These are phyloP conservation scores for Pseudogymnoascus sp. DNA, from an alignment of 2,329 filamentous ascomycete genomes.

Conservation along the genomic window DNA sequence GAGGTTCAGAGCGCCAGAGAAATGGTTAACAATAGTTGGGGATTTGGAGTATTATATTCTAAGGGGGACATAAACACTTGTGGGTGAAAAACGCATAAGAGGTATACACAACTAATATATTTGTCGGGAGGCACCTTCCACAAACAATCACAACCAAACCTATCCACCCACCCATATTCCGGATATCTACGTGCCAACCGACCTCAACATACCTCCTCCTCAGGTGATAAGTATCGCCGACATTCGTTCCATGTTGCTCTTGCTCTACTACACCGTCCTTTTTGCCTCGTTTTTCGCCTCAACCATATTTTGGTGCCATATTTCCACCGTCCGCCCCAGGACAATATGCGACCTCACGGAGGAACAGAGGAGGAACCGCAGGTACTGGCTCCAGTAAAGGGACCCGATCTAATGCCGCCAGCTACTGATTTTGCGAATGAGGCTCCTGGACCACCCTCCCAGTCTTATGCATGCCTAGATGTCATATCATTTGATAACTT, in stretches of 20 bases:
- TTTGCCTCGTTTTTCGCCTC: background rate
- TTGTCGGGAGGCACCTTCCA: slow-evolving; percentile 1
- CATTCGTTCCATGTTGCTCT: slow-evolving; percentile 5
- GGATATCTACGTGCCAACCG: background rate
- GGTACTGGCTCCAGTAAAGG: background rate
- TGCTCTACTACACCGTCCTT: background rate
- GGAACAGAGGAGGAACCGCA: background rate
- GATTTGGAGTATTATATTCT: background rate
- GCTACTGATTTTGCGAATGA: background rate
- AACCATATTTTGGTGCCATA: slow-evolving; percentile 1
- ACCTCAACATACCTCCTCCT: background rate
- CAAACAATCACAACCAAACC: background rate
- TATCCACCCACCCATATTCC: background rate
- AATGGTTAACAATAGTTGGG: background rate
- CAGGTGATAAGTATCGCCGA: background rate
- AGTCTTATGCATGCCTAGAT: background rate
- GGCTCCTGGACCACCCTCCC: background rate
- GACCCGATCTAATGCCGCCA: background rate
- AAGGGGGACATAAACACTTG: background rate
- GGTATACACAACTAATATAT: background rate
- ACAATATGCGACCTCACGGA: slow-evolving; percentile 1
- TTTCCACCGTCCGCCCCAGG: background rate
- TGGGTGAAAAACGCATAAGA: background rate
- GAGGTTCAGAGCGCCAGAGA: background rate
- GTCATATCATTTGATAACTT: background rate